Base-by-base conservation (phyloP, 257 asterid species). In the Cruciata laevipes region DNA sequence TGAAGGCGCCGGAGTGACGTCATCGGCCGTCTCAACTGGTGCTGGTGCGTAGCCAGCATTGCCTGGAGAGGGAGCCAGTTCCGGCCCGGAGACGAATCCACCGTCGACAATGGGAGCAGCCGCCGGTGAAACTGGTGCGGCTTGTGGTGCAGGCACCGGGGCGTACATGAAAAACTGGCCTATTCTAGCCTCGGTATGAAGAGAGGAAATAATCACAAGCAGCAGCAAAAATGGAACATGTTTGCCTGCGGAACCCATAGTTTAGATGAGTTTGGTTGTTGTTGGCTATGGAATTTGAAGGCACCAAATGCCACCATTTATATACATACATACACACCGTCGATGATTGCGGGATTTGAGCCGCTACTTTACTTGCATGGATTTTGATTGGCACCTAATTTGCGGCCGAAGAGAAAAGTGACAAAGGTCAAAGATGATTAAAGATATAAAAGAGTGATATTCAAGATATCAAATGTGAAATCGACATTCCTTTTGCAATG, bases 331-430 rank as follows among this genome's bases (percentile, higher is more conserved):
- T 40, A 0, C 3, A 12, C 3, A 40, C 49, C 49, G 12, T 40
- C 16, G 74, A 78, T 75, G 76, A 62, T 17, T 83, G 91, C 91
- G 86, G 74, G 42, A 80, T 83, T 85, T 80, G 79, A 75, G 61
- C 32, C 33, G 52, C 35, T 62, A 1, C 4, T 33, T 33, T 66
- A 83, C 75, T 79, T 74, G 67, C 40, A 2, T 16, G 21, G n/a
- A n/a, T n/a, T n/a, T 75, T 65, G 69, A 55, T 65, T 65, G 72
- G 73, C 73, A 65, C 72, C 81, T 47, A 71, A 40, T 58, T 51
- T 64, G 24, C 20, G 63, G 25, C 51, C 11, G 7, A 33, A 38
- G 65, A 53, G 44, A 31, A 68, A 38, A 70, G 42, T 44, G 24
- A 33, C 37, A 33, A 33, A 33, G 37, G 4, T 33, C 37, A 33